Evolutionary conservation across 768 basidiomycete species (phyloP).

Genomic region (Rickenella mellea): DNA sequence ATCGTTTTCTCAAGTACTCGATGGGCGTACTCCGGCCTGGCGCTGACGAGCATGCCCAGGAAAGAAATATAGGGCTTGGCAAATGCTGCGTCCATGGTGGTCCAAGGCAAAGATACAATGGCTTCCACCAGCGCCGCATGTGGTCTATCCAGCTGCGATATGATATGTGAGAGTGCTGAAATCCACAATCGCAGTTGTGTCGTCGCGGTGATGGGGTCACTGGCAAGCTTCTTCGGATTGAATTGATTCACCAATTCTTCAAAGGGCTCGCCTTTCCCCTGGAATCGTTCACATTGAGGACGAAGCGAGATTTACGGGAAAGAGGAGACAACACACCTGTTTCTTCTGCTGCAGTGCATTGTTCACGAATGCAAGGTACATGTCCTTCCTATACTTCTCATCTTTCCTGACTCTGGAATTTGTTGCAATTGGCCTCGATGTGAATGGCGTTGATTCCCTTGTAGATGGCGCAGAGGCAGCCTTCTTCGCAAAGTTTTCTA

Average conservation of each 20-base stretch:
- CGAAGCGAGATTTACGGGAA: constrained; percentile 5
- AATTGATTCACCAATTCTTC: constrained; percentile 89
- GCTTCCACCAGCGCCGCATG: constrained; percentile 81
- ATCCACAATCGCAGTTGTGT: constrained; percentile 73
- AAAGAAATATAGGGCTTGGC: constrained; percentile 86
- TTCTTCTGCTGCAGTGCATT: constrained; percentile 71
- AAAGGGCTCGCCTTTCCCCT: constrained; percentile 73
- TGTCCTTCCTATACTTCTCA: constrained; percentile 67
- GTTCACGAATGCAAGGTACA: constrained; percentile 77
- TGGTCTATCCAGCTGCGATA: constrained; percentile 76
- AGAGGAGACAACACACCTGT: constrained; percentile 36
- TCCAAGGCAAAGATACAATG: constrained; percentile 85
- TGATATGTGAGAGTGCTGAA: constrained; percentile 81
- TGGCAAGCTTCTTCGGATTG: constrained; percentile 34
- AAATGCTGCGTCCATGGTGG: constrained; percentile 75
- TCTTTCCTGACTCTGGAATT: constrained; percentile 73
- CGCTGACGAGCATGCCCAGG: constrained; percentile 84
- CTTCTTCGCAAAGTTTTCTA: constrained; percentile 36
- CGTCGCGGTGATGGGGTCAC: constrained; percentile 23
- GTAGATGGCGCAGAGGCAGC: constrained; percentile 17
- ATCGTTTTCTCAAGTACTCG: constrained; percentile 75
- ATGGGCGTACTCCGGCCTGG: constrained; percentile 84
- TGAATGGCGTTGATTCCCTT: constrained; percentile 9
- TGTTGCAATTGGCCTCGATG: constrained; percentile 57
- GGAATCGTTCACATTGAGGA: constrained; percentile 9